A percentile compares a stretch with the other conserved stretches of the same genome.
Evolutionary conservation across 176 grass and related monocot genomes (phyloP).

Genomic region (Tuctoria greenei): DNA sequence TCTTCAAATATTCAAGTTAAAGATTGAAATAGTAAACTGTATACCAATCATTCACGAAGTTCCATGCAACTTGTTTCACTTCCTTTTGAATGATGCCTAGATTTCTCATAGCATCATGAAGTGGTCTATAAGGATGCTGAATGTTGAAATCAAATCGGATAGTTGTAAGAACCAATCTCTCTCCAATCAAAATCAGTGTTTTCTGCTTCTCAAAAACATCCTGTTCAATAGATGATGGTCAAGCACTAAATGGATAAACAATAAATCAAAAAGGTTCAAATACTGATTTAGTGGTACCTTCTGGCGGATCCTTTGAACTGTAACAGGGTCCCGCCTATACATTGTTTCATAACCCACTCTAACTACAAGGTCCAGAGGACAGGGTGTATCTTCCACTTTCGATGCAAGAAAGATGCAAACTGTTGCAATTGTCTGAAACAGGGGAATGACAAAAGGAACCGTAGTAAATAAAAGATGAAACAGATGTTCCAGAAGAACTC

Average conservation of each 20-base stretch:
- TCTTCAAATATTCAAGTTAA: constrained; percentile 11
- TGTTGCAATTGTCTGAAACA: constrained; percentile 61
- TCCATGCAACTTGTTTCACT: constrained; percentile 72
- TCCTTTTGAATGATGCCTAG: constrained; percentile 64
- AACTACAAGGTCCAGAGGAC: constrained; percentile 53
- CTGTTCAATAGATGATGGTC: constrained; percentile 40
- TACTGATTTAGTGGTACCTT: constrained; percentile 35
- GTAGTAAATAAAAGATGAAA: constrained; percentile 22
- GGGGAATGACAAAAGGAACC: not conserved
- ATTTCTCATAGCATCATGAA: constrained; percentile 66
- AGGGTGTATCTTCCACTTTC: constrained; percentile 68
- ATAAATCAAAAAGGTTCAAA: constrained; percentile 3
- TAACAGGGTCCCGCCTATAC: constrained; percentile 45
- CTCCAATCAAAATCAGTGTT: constrained; percentile 59
- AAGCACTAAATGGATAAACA: constrained; percentile 17
- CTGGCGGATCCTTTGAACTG: constrained; percentile 46
- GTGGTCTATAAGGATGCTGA: constrained; percentile 71
- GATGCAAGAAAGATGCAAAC: constrained; percentile 71
- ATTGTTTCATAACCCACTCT: constrained; percentile 58
- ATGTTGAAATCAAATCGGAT: constrained; percentile 78
- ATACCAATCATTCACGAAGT: constrained; percentile 89
- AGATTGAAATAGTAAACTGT: constrained; percentile 18
- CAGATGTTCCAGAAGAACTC: constrained; percentile 9
- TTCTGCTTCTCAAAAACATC: constrained; percentile 70
- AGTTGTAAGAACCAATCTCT: constrained; percentile 68